phyloP scores from a whole-genome alignment of 2,329 filamentous ascomycete genomes.

The Claviceps africana region DNA sequence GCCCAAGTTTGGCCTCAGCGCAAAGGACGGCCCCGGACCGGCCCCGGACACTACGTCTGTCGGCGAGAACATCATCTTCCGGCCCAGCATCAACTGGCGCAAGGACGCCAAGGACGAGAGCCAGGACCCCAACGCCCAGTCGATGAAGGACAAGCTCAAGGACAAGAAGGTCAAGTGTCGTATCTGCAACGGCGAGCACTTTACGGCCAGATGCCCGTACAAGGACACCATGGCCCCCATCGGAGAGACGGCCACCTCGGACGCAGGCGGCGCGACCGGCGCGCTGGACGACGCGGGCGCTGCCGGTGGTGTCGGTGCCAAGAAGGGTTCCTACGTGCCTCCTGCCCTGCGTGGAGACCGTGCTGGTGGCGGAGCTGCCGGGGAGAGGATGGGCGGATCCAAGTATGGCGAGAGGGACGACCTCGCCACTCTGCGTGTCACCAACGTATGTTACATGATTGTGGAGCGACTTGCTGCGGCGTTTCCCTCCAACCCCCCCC shows the following conservation, averaged over 20 bases:
- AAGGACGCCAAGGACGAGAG: constrained; percentile 72
- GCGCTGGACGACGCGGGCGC: constrained; percentile 32
- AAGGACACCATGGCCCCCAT: constrained; percentile 98
- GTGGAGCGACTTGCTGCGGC: neutral
- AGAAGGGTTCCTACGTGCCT: constrained; percentile 81
- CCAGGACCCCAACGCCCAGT: constrained; percentile 57
- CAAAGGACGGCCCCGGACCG: constrained; percentile 71
- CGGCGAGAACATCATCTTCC: constrained; percentile 97
- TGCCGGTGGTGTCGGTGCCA: constrained; percentile 41
- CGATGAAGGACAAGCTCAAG: constrained; percentile 73
- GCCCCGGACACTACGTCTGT: constrained; percentile 82
- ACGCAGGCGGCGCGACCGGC: constrained; percentile 34
- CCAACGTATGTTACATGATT: constrained; percentile 59
- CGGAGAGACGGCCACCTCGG: constrained; percentile 41
- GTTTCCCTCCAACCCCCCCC: too few relatives aligned
- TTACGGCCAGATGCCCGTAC: constrained; percentile 97
- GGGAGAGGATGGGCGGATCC: constrained; percentile 68
- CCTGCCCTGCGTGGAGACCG: constrained; percentile 71
- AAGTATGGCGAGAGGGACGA: constrained; percentile 93
- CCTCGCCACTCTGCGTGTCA: constrained; percentile 88
- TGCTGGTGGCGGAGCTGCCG: constrained; percentile 34
- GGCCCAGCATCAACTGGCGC: constrained; percentile 87
- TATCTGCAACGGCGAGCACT: constrained; percentile 98
- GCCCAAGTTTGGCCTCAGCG: constrained; percentile 84
- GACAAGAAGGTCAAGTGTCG: constrained; percentile 99